phyloP scores from a whole-genome alignment of 176 grass and related monocot genomes.

The Rhipidocladum racemiflorum region DNA sequence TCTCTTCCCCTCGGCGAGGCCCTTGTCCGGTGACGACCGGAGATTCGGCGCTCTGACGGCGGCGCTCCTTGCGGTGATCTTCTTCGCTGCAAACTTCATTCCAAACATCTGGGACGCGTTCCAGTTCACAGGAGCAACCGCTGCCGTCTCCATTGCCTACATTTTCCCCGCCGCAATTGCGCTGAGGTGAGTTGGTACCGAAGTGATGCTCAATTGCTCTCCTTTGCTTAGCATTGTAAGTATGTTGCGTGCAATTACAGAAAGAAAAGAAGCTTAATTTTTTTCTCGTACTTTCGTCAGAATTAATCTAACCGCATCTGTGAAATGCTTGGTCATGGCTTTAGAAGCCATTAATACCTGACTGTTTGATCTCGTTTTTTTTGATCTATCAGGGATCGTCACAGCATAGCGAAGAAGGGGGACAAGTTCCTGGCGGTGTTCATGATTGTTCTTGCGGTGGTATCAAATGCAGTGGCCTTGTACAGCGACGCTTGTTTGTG shows the following conservation, averaged over 20 bases:
- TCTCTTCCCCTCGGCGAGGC: constrained; percentile 60
- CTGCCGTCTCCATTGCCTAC: constrained; percentile 80
- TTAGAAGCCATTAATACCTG: no score
- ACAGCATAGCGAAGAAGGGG: constrained; percentile 69
- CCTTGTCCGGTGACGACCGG: constrained; percentile 44
- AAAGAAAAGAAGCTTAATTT: not conserved
- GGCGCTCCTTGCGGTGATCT: constrained; percentile 52
- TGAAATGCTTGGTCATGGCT: not conserved
- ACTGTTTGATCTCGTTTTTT: not conserved
- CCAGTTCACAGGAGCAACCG: constrained; percentile 86
- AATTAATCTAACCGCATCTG: not conserved
- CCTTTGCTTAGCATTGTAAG: not conserved
- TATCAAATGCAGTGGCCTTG: constrained; percentile 75
- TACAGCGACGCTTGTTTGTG: constrained; percentile 72
- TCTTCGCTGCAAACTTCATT: constrained; percentile 76
- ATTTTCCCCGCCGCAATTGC: constrained; percentile 75
- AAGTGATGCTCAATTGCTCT: not conserved
- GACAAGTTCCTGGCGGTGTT: constrained; percentile 61
- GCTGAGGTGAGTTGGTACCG: constrained; percentile 48
- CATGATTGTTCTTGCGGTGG: constrained; percentile 72
- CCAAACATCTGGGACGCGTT: constrained; percentile 96
- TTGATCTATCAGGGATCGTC: constrained; percentile 53
- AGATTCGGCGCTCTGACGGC: constrained; percentile 58
- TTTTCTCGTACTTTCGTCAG: not conserved
- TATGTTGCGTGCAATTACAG: not conserved